A percentile compares a stretch with the other conserved stretches of the same genome.
These are phyloP conservation scores for Pulveroboletus sp. DNA, from an alignment of 768 basidiomycete species.

Conservation along the genomic window DNA sequence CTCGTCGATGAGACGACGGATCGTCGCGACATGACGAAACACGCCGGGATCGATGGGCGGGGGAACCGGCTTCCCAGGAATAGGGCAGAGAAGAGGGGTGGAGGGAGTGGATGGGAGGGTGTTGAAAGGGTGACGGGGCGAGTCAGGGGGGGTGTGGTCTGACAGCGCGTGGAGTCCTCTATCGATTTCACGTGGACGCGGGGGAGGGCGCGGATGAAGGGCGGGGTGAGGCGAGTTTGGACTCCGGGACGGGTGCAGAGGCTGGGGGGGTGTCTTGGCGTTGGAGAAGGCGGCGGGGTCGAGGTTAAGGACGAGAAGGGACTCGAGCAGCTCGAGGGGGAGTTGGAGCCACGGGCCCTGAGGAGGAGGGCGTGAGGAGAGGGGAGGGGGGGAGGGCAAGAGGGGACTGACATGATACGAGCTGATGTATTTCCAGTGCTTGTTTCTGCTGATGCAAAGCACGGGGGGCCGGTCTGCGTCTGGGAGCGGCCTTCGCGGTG, in stretches of 20 bases:
- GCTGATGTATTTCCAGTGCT: constrained; percentile 92
- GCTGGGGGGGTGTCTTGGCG: constrained; percentile 40
- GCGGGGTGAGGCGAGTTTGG: not conserved
- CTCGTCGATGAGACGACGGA: constrained; percentile 82
- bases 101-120: constrained; percentile 36
- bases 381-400: not conserved
- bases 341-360: constrained; percentile 93
- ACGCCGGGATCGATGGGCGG: constrained; percentile 89
- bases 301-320: constrained; percentile 70
- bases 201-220: constrained; percentile 18
- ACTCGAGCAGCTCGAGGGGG: constrained; percentile 80
- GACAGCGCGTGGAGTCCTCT: constrained; percentile 28
- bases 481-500: constrained; percentile 28
- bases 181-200: constrained; percentile 34
- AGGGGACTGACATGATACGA: constrained; percentile 71
- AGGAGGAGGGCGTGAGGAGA: not conserved
- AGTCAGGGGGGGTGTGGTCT: constrained; percentile 43
- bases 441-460: constrained; percentile 86
- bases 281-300: constrained; percentile 62
- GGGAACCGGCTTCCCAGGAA: constrained; percentile 65
- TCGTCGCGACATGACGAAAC: constrained; percentile 68
- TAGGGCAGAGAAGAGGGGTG: constrained; percentile 47
- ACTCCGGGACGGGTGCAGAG: constrained; percentile 25
- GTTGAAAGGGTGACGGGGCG: constrained; percentile 35
- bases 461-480: constrained; percentile 55